Evolutionary conservation across 2,329 filamentous ascomycete species (phyloP).

Genomic region (Passalora sequoiae): DNA sequence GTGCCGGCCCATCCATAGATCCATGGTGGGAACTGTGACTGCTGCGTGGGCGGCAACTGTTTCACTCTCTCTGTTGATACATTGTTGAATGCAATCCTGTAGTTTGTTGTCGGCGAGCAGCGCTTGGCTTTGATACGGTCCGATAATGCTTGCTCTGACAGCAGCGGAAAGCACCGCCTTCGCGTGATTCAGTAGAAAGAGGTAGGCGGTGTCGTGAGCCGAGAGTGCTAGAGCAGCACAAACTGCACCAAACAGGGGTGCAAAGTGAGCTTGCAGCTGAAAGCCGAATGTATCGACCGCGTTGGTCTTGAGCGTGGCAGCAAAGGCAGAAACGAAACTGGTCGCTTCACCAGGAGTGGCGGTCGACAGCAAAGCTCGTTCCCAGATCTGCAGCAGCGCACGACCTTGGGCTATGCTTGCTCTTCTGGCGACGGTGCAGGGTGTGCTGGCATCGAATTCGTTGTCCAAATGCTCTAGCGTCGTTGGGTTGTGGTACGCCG

Average conservation of each 20-base stretch:
- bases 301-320: conserved; percentile 20
- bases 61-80: conserved; percentile 52
- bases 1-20: conserved; percentile 77
- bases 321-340: conserved; percentile 19
- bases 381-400: conserved; percentile 70
- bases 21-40: conserved; percentile 70
- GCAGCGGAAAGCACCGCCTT: conserved; percentile 72
- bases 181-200: conserved; percentile 71
- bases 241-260: conserved; percentile 65
- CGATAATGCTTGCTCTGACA: conserved; percentile 70
- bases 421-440: conserved; percentile 72
- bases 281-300: conserved; percentile 18
- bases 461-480: conserved; percentile 61
- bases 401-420: conserved; percentile 71
- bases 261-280: conserved; percentile 55
- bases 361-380: conserved; percentile 37
- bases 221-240: conserved; percentile 57
- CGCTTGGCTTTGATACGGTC: conserved; percentile 73
- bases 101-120: conserved; percentile 60
- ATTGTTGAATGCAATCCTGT: conserved; percentile 52
- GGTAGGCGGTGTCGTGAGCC: conserved; percentile 61
- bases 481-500: conserved; percentile 55
- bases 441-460: conserved; percentile 66
- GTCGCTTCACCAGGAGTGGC: conserved; percentile 8
- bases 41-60: conserved; percentile 55